Percentiles rank a stretch among this genome's conserved stretches.
Evolutionary conservation across 805 yeast genomes (phyloP).

Genomic region (Candida maltosa): DNA sequence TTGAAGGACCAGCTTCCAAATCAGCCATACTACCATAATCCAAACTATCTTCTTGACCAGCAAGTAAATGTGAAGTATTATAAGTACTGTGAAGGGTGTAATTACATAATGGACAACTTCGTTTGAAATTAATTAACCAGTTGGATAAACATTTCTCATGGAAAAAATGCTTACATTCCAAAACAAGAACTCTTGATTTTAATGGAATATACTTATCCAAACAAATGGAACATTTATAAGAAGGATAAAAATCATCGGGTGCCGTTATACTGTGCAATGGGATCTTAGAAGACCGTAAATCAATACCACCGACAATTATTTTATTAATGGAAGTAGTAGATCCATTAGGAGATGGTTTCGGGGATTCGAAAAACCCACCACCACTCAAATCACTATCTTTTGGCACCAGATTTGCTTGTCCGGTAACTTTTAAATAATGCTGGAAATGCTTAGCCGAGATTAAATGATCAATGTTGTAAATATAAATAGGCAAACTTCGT

Average conservation of each 20-base stretch:
- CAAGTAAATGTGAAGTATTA: constrained; percentile 13
- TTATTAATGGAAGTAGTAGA: constrained; percentile 29
- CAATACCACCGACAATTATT: constrained; percentile 40
- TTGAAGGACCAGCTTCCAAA: constrained; percentile 11
- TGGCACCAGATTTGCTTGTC: constrained; percentile 18
- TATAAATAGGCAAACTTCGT: constrained; percentile 33
- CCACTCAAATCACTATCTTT: constrained; percentile 6
- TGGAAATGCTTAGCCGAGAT: constrained; percentile 21
- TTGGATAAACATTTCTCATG: constrained; percentile 56
- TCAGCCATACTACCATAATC: constrained; percentile 22
- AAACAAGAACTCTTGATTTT: constrained; percentile 44
- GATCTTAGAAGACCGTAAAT: constrained; percentile 18
- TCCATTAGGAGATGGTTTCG: constrained; percentile 13
- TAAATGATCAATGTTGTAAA: constrained; percentile 34
- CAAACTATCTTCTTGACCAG: constrained; percentile 9
- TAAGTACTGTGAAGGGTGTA: constrained; percentile 12
- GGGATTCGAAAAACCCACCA: constrained; percentile 6
- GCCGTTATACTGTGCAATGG: constrained; percentile 20
- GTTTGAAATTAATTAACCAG: constrained; percentile 55
- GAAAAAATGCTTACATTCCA: constrained; percentile 61
- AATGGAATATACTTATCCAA: constrained; percentile 50
- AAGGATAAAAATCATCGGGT: constrained; percentile 33
- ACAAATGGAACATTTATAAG: constrained; percentile 60
- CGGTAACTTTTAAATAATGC: constrained; percentile 29
- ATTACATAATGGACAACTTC: constrained; percentile 61